These are phyloP conservation scores for Phoma herbarum DNA, from an alignment of 2,329 filamentous ascomycete species.

Conservation along the genomic window DNA sequence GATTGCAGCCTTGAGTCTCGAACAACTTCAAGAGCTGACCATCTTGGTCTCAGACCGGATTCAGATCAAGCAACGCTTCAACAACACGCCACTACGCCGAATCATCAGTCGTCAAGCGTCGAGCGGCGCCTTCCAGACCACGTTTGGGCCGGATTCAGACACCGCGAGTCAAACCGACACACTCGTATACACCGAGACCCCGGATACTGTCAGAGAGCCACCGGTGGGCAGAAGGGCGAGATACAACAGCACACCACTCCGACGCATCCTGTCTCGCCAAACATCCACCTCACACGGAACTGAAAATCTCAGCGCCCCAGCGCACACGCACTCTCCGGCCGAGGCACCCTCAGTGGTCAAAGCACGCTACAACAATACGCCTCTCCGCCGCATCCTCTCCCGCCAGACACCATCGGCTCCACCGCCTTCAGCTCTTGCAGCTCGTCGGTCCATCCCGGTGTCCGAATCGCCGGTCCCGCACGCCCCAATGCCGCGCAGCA, in stretches of 20 bases:
- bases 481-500: too few species aligned
- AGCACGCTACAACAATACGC: conserved; percentile 14
- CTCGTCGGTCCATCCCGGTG: too few species aligned
- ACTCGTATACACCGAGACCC: conserved; percentile 1
- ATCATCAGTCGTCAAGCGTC: conserved; percentile 5
- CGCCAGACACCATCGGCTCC: too few species aligned
- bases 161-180: conserved; percentile 9
- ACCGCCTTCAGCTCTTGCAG: too few species aligned
- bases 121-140: too few species aligned
- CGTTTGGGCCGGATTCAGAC: not conserved
- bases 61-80: conserved; percentile 15
- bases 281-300: not conserved
- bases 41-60: conserved; percentile 6
- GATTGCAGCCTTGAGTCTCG: conserved; percentile 5
- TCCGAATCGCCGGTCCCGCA: too few species aligned
- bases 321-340: not conserved
- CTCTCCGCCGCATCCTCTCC: conserved; percentile 15
- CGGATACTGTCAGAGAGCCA: not conserved
- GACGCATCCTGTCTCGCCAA: conserved; percentile 12
- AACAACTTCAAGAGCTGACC: conserved; percentile 11
- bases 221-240: not conserved
- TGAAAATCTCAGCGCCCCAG: rapidly evolving
- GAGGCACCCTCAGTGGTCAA: not conserved
- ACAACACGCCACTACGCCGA: conserved; percentile 17
- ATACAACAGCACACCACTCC: conserved; percentile 10